phyloP scores from a whole-genome alignment of 2,329 filamentous ascomycete species.

The Pyrenochaeta sp. region DNA sequence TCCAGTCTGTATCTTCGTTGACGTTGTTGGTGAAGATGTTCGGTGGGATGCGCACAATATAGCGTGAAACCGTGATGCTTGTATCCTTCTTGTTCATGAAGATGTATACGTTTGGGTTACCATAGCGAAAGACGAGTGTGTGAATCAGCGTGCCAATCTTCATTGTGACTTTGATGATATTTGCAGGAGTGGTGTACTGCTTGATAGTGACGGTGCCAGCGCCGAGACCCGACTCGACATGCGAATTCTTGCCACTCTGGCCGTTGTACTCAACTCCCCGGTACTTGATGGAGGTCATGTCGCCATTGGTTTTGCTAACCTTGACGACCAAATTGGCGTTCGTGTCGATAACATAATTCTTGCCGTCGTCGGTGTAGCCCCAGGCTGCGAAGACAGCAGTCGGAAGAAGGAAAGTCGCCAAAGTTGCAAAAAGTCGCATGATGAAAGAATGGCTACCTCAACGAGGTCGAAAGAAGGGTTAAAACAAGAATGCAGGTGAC shows the following conservation, averaged over 20 bases:
- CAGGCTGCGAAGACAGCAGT: conserved; percentile 48
- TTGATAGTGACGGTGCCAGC: conserved; percentile 61
- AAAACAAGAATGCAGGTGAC: not conserved
- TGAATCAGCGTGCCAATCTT: conserved; percentile 65
- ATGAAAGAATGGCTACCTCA: conserved; percentile 1
- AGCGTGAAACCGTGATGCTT: conserved; percentile 51
- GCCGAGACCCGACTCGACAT: conserved; percentile 66
- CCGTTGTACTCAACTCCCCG: conserved; percentile 62
- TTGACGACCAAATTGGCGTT: conserved; percentile 36
- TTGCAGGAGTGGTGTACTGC: conserved; percentile 34
- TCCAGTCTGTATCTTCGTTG: conserved; percentile 48
- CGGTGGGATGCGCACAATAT: conserved; percentile 42
- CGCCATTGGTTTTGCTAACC: conserved; percentile 60
- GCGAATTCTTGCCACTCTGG: conserved; percentile 54
- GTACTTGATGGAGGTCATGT: conserved; percentile 69
- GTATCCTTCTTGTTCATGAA: conserved; percentile 55
- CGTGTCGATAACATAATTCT: conserved; percentile 51
- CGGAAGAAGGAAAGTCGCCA: conserved; percentile 30
- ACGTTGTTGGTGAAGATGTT: conserved; percentile 38
- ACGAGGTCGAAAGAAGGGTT: not conserved
- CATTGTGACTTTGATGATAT: conserved; percentile 66
- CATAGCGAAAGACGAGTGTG: conserved; percentile 66
- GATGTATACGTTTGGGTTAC: conserved; percentile 64
- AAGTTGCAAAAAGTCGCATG: conserved; percentile 22
- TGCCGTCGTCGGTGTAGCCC: conserved; percentile 52